Evolutionary conservation across 176 grass and related monocot genomes (phyloP), one percentile per base, ranked within the genome.

Genomic region (Carex littledalei): DNA sequence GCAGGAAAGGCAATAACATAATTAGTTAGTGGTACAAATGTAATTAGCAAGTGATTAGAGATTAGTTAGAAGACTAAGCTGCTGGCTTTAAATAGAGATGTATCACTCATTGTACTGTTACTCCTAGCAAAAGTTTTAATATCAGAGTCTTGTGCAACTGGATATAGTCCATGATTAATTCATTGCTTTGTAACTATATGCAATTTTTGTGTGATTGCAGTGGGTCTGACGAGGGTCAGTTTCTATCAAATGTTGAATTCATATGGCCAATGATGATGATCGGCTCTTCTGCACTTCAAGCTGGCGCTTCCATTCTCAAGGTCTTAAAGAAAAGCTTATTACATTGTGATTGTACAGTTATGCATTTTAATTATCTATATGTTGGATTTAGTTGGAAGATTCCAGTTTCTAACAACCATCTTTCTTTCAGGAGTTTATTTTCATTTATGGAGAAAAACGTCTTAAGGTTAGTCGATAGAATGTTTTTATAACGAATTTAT

Each of bases 221-320:
- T 88, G 96, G 91, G 41, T 56, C 70, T 11, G 77, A 84, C 82
- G 22, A 90, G 39, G 91, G 85, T 41, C 85, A 83, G n/a, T 70
- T 95, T 86, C 77, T 98, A 26, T 93, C 91, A 37, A 86, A 87
- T 67, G 86, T 94, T 62, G 87, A 90, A 66, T 86, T 95, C 64
- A 83, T 92, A 54, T 98, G 96, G 96, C 91, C 89, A 81, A 60
- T 65, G 66, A 20, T 98, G 52, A 98, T 95, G 93, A 34, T 98
- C 16, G 34, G 55, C 43, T 95, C 96, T 8, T 95, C 91, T 79
- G 89, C 88, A 94, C 94, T 94, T 88, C 96, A 98, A 92, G 91
- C 96, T 18, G 91, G 86, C 26, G 95, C 91, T 49, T 95, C 95
- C 60, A 92, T 95, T 90, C 85, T 98, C 53, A 98, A 98, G 93